Conservation (phyloP, 176 grass and related monocot genomes). For the Neostapfia colusana region DNA sequence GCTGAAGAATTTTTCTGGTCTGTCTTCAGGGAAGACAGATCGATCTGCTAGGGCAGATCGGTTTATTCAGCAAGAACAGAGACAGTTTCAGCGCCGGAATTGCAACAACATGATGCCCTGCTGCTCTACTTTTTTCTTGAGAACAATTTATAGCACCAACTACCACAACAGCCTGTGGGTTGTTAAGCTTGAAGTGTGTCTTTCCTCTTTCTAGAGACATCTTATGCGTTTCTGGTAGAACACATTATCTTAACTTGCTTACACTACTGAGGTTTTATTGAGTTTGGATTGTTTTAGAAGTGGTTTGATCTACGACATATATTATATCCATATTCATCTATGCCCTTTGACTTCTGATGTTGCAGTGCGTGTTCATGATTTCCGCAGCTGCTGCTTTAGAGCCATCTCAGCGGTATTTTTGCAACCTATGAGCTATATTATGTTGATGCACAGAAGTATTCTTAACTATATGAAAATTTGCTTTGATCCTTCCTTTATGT, state of each 20-base stretch:
- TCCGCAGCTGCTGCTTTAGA: conserved; percentile 77
- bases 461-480: not conserved
- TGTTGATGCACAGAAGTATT: not conserved
- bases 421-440: conserved; percentile 18
- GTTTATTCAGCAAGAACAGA: too few species aligned
- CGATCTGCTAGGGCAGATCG: too few species aligned
- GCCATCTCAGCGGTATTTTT: conserved; percentile 70
- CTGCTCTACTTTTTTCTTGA: too few species aligned
- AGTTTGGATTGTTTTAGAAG: not conserved
- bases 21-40: too few species aligned
- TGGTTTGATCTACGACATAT: not conserved
- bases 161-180: too few species aligned
- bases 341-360: conserved; percentile 24
- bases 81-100: too few species aligned
- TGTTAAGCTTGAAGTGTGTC: not conserved
- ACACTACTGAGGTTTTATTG: not conserved
- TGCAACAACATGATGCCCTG: not conserved
- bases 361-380: conserved; percentile 89
- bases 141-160: too few species aligned
- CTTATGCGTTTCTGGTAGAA: not conserved
- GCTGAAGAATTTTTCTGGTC: too few species aligned
- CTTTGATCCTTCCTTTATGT: conserved; percentile 29
- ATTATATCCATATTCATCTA: not conserved
- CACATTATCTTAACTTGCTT: not conserved
- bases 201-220: not conserved